A percentile compares a stretch with the other conserved stretches of the same genome.
These are phyloP conservation scores for Durusdinium trenchii DNA, from an alignment of 73 alveolate genomes.

Conservation along the genomic window DNA sequence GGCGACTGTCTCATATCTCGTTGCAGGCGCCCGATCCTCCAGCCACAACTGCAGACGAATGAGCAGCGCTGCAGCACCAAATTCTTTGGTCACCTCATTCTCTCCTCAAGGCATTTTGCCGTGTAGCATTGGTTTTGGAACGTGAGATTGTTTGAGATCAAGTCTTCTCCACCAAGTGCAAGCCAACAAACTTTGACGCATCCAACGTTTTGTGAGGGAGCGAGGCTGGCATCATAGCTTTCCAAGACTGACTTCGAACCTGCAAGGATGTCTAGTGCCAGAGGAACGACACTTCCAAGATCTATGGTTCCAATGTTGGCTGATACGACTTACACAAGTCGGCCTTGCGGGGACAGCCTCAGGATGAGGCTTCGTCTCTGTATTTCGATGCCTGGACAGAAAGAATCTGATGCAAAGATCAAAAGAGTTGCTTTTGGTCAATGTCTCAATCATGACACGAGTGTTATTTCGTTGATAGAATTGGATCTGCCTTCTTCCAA, in stretches of 20 bases:
- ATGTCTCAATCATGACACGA: no score
- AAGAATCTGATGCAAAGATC: neutral
- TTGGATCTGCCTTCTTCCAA: no score
- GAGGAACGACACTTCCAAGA: neutral
- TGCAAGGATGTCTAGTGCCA: neutral
- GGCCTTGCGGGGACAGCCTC: constrained; percentile 52
- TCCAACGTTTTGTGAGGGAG: no score
- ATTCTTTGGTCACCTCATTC: no score
- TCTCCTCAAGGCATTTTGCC: no score
- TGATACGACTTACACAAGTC: neutral
- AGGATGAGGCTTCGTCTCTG: constrained; percentile 69
- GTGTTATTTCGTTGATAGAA: no score
- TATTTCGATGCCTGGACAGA: neutral
- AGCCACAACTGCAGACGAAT: constrained; percentile 65
- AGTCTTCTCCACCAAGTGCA: no score
- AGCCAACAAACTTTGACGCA: no score
- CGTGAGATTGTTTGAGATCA: no score
- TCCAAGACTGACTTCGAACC: constrained; percentile 34
- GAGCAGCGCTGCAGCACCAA: no score
- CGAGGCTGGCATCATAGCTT: constrained; percentile 4
- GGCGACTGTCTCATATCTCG: neutral
- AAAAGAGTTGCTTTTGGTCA: no score
- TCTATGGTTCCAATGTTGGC: neutral
- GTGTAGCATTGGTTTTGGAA: no score
- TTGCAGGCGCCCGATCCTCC: constrained; percentile 83